Evolutionary conservation across 768 basidiomycete species (phyloP).

Genomic region (Hygrocybe punicea): DNA sequence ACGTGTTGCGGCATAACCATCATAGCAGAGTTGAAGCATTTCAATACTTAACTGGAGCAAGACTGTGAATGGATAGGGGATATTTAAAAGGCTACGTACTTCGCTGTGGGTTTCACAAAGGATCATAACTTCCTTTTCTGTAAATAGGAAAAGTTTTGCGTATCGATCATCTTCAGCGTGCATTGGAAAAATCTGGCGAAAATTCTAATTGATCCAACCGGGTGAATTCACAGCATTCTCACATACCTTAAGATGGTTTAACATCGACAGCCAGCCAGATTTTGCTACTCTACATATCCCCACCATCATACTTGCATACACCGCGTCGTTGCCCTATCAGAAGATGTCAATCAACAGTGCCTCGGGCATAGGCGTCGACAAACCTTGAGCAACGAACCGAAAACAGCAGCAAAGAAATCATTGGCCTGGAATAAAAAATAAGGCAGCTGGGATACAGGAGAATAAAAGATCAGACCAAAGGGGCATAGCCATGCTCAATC

Average conservation of each 20-base stretch:
- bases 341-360: constrained; percentile 10
- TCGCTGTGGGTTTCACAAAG: neutral
- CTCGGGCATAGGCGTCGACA: constrained; percentile 5
- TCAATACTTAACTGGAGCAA: no score
- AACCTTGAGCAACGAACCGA: no score
- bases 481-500: constrained; percentile 10
- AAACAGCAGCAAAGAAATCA: no score
- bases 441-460: neutral
- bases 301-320: constrained; percentile 13
- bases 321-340: constrained; percentile 9
- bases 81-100: neutral
- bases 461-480: constrained; percentile 8
- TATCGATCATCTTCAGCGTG: constrained; percentile 12
- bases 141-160: constrained; percentile 8
- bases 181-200: constrained; percentile 12
- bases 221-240: constrained; percentile 10
- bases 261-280: constrained; percentile 11
- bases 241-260: constrained; percentile 11
- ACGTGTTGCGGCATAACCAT: constrained; percentile 9
- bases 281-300: constrained; percentile 8
- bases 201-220: constrained; percentile 12
- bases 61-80: no score
- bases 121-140: neutral
- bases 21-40: neutral
- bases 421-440: no score